These are phyloP conservation scores for Fraxinus greggii DNA, from an alignment of 305 asterid species.

Conservation along the genomic window DNA sequence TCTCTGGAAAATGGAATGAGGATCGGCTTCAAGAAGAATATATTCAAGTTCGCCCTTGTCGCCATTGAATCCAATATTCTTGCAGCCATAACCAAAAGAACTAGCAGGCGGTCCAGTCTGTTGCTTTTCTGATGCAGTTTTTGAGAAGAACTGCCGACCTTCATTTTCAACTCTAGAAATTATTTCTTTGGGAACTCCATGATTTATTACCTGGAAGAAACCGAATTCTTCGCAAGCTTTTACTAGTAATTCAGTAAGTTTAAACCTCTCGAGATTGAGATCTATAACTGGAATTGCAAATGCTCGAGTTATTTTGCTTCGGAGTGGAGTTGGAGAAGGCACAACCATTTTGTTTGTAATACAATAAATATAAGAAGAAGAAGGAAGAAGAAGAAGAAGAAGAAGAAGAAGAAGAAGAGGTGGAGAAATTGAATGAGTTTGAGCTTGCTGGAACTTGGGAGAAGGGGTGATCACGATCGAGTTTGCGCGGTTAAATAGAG, in stretches of 20 bases:
- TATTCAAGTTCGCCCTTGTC: constrained; percentile 69
- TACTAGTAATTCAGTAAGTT: constrained; percentile 30
- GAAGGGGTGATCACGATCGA: constrained; percentile 6
- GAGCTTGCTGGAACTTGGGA: constrained; percentile 6
- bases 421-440: background rate
- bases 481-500: constrained; percentile 40
- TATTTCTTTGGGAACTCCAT: constrained; percentile 42
- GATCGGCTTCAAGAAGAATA: constrained; percentile 48
- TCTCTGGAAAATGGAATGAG: constrained; percentile 29
- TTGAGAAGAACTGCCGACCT: constrained; percentile 40
- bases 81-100: constrained; percentile 69
- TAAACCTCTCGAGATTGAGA: constrained; percentile 35
- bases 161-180: constrained; percentile 38
- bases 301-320: constrained; percentile 36
- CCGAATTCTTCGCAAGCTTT: constrained; percentile 64
- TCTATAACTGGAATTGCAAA: constrained; percentile 49
- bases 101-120: constrained; percentile 40
- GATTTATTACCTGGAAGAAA: constrained; percentile 56
- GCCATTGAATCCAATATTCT: constrained; percentile 64
- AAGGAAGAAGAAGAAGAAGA: background rate
- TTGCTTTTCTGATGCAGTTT: constrained; percentile 40
- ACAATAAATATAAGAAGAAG: background rate
- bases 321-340: constrained; percentile 28
- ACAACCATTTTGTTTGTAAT: constrained; percentile 22
- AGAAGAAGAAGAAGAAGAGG: background rate